Percentiles rank a stretch among this genome's conserved stretches.
Conservation (phyloP, 305 asterid species). For the Stenogyne calaminthoides region DNA sequence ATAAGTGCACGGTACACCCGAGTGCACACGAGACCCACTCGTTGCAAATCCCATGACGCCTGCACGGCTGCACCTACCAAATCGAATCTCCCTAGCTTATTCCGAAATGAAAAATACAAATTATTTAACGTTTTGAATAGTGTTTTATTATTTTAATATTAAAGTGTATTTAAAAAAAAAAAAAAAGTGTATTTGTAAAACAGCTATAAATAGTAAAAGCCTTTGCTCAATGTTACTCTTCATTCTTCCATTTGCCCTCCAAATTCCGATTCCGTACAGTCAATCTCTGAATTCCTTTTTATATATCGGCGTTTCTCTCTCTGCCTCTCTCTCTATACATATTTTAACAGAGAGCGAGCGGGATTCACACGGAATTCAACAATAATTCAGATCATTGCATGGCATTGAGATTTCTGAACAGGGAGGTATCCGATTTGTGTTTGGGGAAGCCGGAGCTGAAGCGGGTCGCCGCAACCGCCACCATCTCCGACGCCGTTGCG, state of each 20-base stretch:
- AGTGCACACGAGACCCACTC: no score
- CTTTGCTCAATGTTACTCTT: background rate
- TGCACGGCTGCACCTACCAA: no score
- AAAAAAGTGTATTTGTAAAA: background rate
- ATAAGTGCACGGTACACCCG: no score
- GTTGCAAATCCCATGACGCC: no score
- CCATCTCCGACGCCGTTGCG: conserved; percentile 55
- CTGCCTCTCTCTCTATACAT: background rate
- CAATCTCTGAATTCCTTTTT: background rate
- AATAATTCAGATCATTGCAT: conserved; percentile 46
- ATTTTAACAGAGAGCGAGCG: conserved; percentile 2
- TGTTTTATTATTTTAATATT: no score
- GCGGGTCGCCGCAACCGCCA: conserved; percentile 47
- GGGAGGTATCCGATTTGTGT: conserved; percentile 73
- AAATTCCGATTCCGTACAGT: background rate
- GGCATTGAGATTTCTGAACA: conserved; percentile 72
- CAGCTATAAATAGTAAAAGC: conserved; percentile 4
- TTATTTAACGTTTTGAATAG: no score
- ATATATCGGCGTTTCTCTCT: background rate
- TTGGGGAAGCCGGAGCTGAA: conserved; percentile 74
- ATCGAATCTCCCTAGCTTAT: no score
- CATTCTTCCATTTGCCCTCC: background rate
- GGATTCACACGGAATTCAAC: background rate
- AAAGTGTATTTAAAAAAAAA: no score
- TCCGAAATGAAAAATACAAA: no score